Evolutionary conservation across 2,329 filamentous ascomycete genomes (phyloP), one percentile per base, ranked within the genome.

Genomic region (Incumbomyces delicatus): DNA sequence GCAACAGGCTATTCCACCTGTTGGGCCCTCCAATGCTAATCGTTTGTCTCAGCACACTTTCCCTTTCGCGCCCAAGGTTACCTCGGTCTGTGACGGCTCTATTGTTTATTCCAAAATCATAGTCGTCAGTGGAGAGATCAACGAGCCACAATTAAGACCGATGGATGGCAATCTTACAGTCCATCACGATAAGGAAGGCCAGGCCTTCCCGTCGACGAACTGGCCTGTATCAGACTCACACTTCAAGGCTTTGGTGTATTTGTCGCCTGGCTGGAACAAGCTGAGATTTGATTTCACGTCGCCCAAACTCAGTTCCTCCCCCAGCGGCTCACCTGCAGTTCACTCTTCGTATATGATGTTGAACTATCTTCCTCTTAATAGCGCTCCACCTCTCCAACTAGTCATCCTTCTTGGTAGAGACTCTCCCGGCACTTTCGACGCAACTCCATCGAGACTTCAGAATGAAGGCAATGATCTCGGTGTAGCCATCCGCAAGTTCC

Each of bases 41-140:
- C 77, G 75, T 60, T 72, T 67, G 46, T 74, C 70, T 52, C 67
- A 77, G 51, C 78, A 83, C 6, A 76, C 81, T 14, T 95, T 88
- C 45, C 80, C 83, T 36, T 90, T 86, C 66, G 85, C 87, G 27
- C 89, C 90, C 18, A 79, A 80, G 57, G 78, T 95, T 33, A 69
- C 82, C 36, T 95, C 89, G 30, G 72, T 95, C 33, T 73, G 78
- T 8, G 87, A 95, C 54, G 85, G 84, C 56, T 81, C 86, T 49
- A 94, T 87, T 85, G 88, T 94, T 16, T 87, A 94, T 61, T 88
- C 95, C 70, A 95, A 95, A 63, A 77, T 94, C 7, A 73, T 95
- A 16, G 75, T 92, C 18, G 74, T 95, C 39, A 80, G 83, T 58
- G 90, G 90, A 42, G 81, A 85, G 41, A 83, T 94, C 55, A 87